phyloP scores from a whole-genome alignment of 176 grass and related monocot genomes.

The Elymus sibiricus region DNA sequence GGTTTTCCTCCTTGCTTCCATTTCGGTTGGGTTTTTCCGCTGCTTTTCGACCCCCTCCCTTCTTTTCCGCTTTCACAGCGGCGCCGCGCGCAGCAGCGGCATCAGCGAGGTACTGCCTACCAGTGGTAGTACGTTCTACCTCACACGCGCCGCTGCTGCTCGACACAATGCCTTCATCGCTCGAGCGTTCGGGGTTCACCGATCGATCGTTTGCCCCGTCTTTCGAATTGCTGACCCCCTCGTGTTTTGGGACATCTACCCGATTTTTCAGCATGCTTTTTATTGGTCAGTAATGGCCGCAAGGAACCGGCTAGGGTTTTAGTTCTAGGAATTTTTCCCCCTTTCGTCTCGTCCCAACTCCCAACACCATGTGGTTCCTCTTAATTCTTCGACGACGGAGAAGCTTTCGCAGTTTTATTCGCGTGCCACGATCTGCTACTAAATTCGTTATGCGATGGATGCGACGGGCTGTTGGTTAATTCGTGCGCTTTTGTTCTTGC shows the following conservation, averaged over 20 bases:
- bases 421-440: background rate
- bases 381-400: background rate
- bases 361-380: background rate
- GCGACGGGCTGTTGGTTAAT: background rate
- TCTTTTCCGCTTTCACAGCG: background rate
- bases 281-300: background rate
- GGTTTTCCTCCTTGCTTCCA: background rate
- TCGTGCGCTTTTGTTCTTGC: background rate
- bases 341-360: background rate
- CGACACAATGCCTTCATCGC: background rate
- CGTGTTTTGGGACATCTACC: background rate
- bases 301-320: background rate
- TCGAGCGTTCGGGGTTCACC: background rate
- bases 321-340: too few species aligned
- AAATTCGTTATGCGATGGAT: background rate
- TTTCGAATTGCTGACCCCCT: background rate
- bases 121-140: background rate
- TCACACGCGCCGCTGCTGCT: conserved; percentile 16
- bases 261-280: background rate
- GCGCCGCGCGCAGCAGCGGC: background rate
- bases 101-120: background rate
- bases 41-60: background rate
- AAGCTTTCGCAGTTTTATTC: background rate
- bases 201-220: background rate
- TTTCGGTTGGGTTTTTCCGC: background rate